Base-by-base conservation (phyloP, 176 grass and related monocot species). In the Raddia distichophylla region DNA sequence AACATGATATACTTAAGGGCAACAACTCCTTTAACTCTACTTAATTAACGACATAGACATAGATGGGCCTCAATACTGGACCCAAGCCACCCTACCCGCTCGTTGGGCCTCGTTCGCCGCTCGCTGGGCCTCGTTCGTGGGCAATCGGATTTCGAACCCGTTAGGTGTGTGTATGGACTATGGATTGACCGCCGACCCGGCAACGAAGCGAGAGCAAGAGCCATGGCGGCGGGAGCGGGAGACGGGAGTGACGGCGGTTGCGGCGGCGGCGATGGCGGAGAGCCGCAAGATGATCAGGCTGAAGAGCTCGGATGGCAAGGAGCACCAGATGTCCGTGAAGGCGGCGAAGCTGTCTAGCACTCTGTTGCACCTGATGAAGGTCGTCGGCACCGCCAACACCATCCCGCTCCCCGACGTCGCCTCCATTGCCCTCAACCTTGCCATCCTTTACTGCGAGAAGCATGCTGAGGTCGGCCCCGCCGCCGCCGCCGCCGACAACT, bases 291-390 rank as follows among this genome's bases (percentile, higher is more conserved):
- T 0, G 50, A 74, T 81, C 62, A 49, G 7, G 18, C 51, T 86
- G 9, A 65, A 9, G 77, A 75, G 69, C 70, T 32, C 5, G 27
- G 61, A 81, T 14, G 52, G 54, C 20, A 4, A 15, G 15, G 1
- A 0, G 60, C 74, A 73, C 76, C 12, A 33, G 59, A 2, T 86
- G 51, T 34, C 42, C 43, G 75, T 43, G n/a, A 10, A 49, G 57
- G 8, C 12, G 27, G 69, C 84, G 52, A 71, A 1, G 77, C 16
- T 42, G 17, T 80, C 71, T 32, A 14, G 18, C 32, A 0, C 10
- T 63, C 47, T 87, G 53, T 33, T 2, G 32, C 16, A n/a, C 62
- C 43, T 69, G 85, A 42, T 81, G 53, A n/a, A 52, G 62, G 8
- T 59, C 3, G 62, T 14, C 45, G 6, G 15, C 73, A 4, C 11